phyloP scores from a whole-genome alignment of 2,329 filamentous ascomycete species.

The Claviceps purpurea region DNA sequence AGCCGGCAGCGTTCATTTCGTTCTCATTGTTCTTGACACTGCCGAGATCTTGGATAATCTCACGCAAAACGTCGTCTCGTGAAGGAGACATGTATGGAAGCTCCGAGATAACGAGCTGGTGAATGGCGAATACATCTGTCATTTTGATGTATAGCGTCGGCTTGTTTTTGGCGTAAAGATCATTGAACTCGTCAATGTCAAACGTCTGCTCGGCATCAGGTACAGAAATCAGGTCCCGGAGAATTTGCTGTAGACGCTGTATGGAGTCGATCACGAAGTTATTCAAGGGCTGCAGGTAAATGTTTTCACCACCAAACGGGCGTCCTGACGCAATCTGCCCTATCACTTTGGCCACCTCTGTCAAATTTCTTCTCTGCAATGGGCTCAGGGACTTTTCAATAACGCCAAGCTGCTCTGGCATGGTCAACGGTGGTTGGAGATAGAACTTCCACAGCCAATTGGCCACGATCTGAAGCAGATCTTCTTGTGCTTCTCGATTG shows the following conservation, averaged over 20 bases:
- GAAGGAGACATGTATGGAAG: constrained; percentile 63
- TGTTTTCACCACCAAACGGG: constrained; percentile 84
- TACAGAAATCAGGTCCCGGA: constrained; percentile 66
- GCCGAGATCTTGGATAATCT: constrained; percentile 85
- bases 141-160: constrained; percentile 99
- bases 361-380: constrained; percentile 82
- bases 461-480: constrained; percentile 69
- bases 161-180: constrained; percentile 90
- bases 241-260: constrained; percentile 62
- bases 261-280: constrained; percentile 79
- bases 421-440: constrained; percentile 74
- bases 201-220: constrained; percentile 82
- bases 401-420: constrained; percentile 85
- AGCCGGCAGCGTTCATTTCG: constrained; percentile 76
- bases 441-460: constrained; percentile 95
- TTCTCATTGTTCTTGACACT: constrained; percentile 94
- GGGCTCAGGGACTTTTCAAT: constrained; percentile 81
- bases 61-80: constrained; percentile 76
- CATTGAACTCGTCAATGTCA: constrained; percentile 98
- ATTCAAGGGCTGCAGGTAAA: constrained; percentile 91
- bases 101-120: constrained; percentile 73
- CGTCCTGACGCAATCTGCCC: constrained; percentile 79
- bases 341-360: constrained; percentile 83
- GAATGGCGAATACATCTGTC: constrained; percentile 91
- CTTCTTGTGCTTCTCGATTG: constrained; percentile 61